Base-by-base conservation (phyloP, 352 stramenopile genomes). In the Phytophthora pini region DNA sequence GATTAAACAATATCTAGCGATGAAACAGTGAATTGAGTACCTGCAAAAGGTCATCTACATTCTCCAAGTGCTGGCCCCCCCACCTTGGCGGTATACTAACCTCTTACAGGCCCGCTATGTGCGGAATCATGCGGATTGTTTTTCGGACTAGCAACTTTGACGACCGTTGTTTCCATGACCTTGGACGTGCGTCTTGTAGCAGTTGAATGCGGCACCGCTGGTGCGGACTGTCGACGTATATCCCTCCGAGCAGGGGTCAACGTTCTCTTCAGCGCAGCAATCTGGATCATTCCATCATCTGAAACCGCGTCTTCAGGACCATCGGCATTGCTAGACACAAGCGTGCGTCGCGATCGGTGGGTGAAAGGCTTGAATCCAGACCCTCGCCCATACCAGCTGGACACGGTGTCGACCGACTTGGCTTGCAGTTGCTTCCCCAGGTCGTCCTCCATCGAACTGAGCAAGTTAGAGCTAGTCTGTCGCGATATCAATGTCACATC, bases 361-460 rank as follows among this genome's bases (percentile, higher is more conserved):
- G 55, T 68, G 48, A 17, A 47, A 41, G 24, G 61, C 27, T 24
- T 34, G 49, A 41, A 65, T 2, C 52, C 48, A 47, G 59, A 46
- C 13, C 60, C 47, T 58, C 60, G 55, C 13, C 54, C 54, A 27
- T 55, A 61, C 49, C 56, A 71, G 24, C 59, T 62, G 15, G 51
- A 48, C 12, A 27, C 15, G 15, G 20, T 17, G 11, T 61, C 31
- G 7, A 34, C 13, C 11, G n/a, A 0, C 12, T 72, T 70, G 11
- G 36, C 4, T 27, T 65, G 43, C 7, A 79, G n/a, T 46, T 79
- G 66, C 12, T 52, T 65, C 22, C 50, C 62, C 0, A 77, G 48
- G 27, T 79, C 74, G 13, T 71, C 56, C 26, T 82, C 70, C 41
- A 79, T 77, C 10, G 67, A 73, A 7, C 57, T 53, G 10, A 74